Base-by-base conservation (phyloP, 306 rosid genomes). In the Cicer chorassanicum region DNA sequence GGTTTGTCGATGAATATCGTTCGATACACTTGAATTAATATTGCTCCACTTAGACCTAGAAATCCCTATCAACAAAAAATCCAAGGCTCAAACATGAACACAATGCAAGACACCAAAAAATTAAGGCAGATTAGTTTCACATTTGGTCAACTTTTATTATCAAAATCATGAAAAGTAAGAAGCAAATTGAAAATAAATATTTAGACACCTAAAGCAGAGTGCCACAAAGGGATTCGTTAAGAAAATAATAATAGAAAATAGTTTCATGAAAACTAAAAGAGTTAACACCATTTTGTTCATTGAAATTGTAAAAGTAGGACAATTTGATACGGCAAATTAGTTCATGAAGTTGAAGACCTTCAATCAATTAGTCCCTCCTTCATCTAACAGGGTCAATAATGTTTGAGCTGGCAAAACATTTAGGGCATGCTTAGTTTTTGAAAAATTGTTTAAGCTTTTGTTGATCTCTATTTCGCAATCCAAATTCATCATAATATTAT, bases 31-130 rank as follows among this genome's bases (percentile, higher is more conserved):
- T 86, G 93, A 46, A 93, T 87, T 48, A 93, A 57, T 63, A 91
- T 86, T 70, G 98, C 97, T 68, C 97, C 96, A 81, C 97, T 89
- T 7, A 89, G 88, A 80, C 98, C 98, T 59, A 91, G 83, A 83
- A 88, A 93, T 16, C 98, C 97, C 98, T 93, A 79, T 1, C 46
- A 76, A 61, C 63, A 21, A 59, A 40, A 60, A 56, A 45, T 48
- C 29, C 18, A 54, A 77, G 19, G n/a, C 36, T 39, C 24, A 74
- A 74, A 68, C 50, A 62, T 56, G 57, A 77, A 24, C 64, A 68
- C 34, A 51, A 54, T 34, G 48, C 21, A 34, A 73, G 16, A 61
- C 61, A 70, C 46, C 41, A 86, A 53, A 53, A 55, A 64, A 49
- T 41, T 19, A 73, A 66, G 41, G 72, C 24, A 2, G 34, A 29